A percentile compares a stretch with the other conserved stretches of the same genome.
Conservation (phyloP, 192 early-diverging fungal genomes). For the Mortierella hygrophila region DNA sequence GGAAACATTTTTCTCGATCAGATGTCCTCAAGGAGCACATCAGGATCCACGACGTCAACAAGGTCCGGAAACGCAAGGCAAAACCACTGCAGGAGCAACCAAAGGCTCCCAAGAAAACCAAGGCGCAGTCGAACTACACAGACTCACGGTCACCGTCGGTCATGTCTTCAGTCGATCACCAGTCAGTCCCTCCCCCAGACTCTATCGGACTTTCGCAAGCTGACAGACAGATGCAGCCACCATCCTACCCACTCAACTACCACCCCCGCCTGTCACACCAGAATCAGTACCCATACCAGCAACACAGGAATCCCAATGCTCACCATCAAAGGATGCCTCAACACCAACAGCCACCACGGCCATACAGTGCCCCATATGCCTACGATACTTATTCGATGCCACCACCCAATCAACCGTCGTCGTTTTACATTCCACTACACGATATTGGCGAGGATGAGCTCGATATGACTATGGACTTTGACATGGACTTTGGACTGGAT, state of each 20-base stretch:
- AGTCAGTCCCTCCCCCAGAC: conserved; percentile 12
- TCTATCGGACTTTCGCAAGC: background rate
- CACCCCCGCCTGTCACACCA: background rate
- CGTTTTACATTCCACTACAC: conserved; percentile 39
- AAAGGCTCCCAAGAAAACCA: conserved; percentile 35
- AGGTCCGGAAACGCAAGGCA: conserved; percentile 55
- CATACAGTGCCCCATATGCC: conserved; percentile 12
- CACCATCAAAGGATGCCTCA: conserved; percentile 25
- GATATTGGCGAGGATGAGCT: conserved; percentile 43
- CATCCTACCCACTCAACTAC: conserved; percentile 5
- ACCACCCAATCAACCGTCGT: conserved; percentile 18
- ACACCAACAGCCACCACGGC: conserved; percentile 12
- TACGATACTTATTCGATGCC: conserved; percentile 24
- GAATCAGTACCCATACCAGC: conserved; percentile 12
- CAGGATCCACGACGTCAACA: conserved; percentile 86
- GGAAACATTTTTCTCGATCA: conserved; percentile 79
- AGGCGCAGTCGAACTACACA: conserved; percentile 35
- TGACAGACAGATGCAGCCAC: conserved; percentile 4
- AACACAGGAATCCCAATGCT: conserved; percentile 8
- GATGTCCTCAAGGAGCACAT: conserved; percentile 85
- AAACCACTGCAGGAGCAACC: conserved; percentile 21
- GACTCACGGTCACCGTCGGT: conserved; percentile 51
- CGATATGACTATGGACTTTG: conserved; percentile 46
- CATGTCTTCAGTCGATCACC: conserved; percentile 8
- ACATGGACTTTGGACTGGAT: conserved; percentile 39